Evolutionary conservation across 2,329 filamentous ascomycete species (phyloP).

Genomic region (Cytospora schulzeri): DNA sequence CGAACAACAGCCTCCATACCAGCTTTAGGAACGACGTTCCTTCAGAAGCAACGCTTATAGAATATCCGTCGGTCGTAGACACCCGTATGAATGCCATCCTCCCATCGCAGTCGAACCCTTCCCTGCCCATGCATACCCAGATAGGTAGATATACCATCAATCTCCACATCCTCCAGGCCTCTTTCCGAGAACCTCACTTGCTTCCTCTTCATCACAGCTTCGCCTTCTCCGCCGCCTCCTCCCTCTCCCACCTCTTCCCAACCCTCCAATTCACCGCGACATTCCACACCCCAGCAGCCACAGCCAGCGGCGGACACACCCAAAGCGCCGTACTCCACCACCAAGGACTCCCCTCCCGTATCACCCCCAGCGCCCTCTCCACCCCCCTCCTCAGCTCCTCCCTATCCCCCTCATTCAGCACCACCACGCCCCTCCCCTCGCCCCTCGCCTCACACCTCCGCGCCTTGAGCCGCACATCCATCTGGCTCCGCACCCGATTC

Average conservation of each 20-base stretch:
- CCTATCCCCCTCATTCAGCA: conserved; percentile 85
- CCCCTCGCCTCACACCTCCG: conserved; percentile 68
- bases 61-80: neutral
- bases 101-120: neutral
- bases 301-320: conserved; percentile 74
- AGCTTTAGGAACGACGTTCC: no score
- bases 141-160: neutral
- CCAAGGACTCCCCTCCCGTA: conserved; percentile 65
- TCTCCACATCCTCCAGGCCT: neutral
- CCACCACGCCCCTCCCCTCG: conserved; percentile 69
- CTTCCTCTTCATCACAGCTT: conserved; percentile 41
- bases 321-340: conserved; percentile 83
- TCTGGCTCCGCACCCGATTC: conserved; percentile 84
- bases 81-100: neutral
- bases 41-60: no score
- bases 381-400: conserved; percentile 71
- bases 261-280: conserved; percentile 72
- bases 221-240: conserved; percentile 51
- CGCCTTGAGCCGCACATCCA: conserved; percentile 82
- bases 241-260: conserved; percentile 70
- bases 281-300: conserved; percentile 68
- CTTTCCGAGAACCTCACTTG: neutral
- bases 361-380: conserved; percentile 61
- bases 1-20: neutral
- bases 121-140: neutral